These are phyloP conservation scores for Curvularia sp. DNA, from an alignment of 2,329 filamentous ascomycete species.

Conservation along the genomic window DNA sequence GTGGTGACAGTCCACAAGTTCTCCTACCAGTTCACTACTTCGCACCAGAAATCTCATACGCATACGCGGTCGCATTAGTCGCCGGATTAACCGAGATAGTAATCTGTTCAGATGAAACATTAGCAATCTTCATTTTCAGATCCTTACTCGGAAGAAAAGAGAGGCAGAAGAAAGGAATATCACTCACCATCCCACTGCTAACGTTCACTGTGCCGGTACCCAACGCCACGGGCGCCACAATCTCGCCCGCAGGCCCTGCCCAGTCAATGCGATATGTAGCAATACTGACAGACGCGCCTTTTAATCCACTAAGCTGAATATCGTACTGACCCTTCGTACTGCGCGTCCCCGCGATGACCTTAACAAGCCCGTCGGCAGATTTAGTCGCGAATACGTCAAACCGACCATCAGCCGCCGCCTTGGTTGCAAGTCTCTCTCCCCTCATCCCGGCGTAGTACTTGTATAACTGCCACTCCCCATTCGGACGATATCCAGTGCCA, in stretches of 20 bases:
- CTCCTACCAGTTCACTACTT: not conserved
- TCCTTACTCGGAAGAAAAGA: not conserved
- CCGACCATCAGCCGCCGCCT: slow-evolving; percentile 41
- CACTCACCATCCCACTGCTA: not conserved
- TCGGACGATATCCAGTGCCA: slow-evolving; percentile 50
- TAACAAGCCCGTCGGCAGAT: not conserved
- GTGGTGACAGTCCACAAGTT: not conserved
- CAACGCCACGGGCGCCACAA: not conserved
- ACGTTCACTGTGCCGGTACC: not conserved
- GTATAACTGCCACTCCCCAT: slow-evolving; percentile 58
- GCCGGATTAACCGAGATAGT: slow-evolving; percentile 7
- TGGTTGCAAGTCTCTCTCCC: slow-evolving; percentile 51
- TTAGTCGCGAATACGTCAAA: slow-evolving; percentile 1
- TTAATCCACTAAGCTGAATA: not conserved
- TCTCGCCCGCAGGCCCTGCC: not conserved
- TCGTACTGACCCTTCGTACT: not conserved
- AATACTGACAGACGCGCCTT: not conserved
- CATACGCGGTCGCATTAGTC: slow-evolving; percentile 13
- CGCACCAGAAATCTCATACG: slow-evolving; percentile 9
- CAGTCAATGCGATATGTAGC: not conserved
- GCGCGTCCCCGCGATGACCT: not conserved
- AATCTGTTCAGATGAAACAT: slow-evolving; percentile 1
- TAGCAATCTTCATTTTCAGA: not conserved
- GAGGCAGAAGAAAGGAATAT: not conserved
- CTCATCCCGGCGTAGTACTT: slow-evolving; percentile 59